Percentiles rank a stretch among this genome's conserved stretches.
These are phyloP conservation scores for Giardia muris DNA, from an alignment of 208 protist genomes.

Conservation along the genomic window DNA sequence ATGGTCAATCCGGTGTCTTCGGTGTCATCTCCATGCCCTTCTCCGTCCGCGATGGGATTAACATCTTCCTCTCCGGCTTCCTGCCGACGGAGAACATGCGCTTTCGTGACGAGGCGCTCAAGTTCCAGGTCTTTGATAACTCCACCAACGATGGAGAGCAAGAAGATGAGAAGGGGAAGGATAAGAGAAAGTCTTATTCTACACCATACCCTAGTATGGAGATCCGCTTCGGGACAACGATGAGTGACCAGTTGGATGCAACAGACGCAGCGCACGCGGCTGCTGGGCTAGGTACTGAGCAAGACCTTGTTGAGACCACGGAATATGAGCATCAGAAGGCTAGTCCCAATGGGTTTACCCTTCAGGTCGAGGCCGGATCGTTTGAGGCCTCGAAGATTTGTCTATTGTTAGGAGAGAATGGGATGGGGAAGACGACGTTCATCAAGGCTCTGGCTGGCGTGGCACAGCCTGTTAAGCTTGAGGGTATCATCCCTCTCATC, in stretches of 20 bases:
- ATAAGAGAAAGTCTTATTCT: not conserved
- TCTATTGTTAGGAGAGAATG: conserved; percentile 97
- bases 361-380: conserved; percentile 69
- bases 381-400: conserved; percentile 96
- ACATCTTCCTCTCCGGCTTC: conserved; percentile 96
- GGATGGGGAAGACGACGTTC: conserved; percentile 98
- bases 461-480: conserved; percentile 26
- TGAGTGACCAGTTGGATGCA: conserved; percentile 31
- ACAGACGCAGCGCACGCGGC: not conserved
- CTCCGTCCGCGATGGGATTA: conserved; percentile 96
- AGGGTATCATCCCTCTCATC: conserved; percentile 65
- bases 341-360: conserved; percentile 63
- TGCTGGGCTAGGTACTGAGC: conserved; percentile 35
- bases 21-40: conserved; percentile 98
- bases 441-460: conserved; percentile 88
- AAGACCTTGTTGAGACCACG: conserved; percentile 39
- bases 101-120: conserved; percentile 86
- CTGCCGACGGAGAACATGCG: conserved; percentile 98
- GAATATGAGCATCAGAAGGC: conserved; percentile 60
- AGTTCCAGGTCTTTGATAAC: conserved; percentile 62
- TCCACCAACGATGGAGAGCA: conserved; percentile 51
- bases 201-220: not conserved
- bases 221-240: not conserved
- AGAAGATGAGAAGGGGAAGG: conserved; percentile 42
- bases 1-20: conserved; percentile 93